These are phyloP conservation scores for Phyllosticta citriasiana DNA, from an alignment of 2,329 filamentous ascomycete genomes.

Conservation along the genomic window DNA sequence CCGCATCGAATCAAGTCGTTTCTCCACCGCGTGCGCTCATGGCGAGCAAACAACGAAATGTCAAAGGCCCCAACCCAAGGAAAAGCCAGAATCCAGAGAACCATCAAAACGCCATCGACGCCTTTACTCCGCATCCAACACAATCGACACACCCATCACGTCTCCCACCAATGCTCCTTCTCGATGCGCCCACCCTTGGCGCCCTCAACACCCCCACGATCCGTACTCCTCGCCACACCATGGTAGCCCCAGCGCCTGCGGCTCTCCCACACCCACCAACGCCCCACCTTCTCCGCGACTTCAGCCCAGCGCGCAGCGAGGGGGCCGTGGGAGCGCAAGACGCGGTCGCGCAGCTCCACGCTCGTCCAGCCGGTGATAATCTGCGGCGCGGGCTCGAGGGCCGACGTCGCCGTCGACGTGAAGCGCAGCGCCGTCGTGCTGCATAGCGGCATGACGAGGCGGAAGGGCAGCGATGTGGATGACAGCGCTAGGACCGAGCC, in stretches of 20 bases:
- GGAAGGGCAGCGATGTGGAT: conserved; percentile 15
- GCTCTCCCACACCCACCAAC: conserved; percentile 31
- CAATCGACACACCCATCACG: not conserved
- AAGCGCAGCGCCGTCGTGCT: conserved; percentile 22
- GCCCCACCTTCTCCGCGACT: conserved; percentile 27
- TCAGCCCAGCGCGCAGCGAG: conserved; percentile 26
- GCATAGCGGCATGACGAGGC: conserved; percentile 19
- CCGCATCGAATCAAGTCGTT: no score
- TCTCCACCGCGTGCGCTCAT: no score
- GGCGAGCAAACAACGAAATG: no score
- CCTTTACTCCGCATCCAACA: not conserved
- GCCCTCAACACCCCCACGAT: conserved; percentile 15
- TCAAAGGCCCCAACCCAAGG: no score
- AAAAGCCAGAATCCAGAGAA: no score
- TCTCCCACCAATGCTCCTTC: conserved; percentile 20
- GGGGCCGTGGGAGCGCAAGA: conserved; percentile 21
- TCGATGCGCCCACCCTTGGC: conserved; percentile 14
- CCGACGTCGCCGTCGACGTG: conserved; percentile 25
- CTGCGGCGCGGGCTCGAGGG: conserved; percentile 21
- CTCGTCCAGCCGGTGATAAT: conserved; percentile 12
- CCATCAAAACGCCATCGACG: not conserved
- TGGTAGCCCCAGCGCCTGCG: conserved; percentile 17
- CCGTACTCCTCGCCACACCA: conserved; percentile 15
- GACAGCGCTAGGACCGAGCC: conserved; percentile 17
- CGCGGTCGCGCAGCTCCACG: conserved; percentile 20